Evolutionary conservation across 345 rosid species (phyloP), one percentile per base, ranked within the genome.

Genomic region (Populus tremula): DNA sequence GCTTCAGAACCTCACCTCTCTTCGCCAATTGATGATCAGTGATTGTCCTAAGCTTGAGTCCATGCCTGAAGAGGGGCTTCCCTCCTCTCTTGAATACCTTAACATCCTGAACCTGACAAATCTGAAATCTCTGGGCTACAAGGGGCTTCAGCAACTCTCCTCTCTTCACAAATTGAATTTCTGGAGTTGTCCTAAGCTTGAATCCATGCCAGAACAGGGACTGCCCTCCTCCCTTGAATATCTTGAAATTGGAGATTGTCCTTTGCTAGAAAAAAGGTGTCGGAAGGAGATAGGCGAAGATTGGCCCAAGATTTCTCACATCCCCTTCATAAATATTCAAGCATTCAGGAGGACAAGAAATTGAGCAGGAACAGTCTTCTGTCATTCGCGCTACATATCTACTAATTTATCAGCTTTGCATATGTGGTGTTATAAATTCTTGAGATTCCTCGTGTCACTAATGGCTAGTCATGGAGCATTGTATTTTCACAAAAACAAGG

Each of bases 31-130:
- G n/a, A 53, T 8, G 8, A 53, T 53, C 59, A 0, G 21, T 5
- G 8, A 50, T 10, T 78, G 76, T 39, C 72, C 39, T n/a, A 64
- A 65, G 54, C 72, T 78, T 0, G 47, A 70, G 47, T 78, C n/a
- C 59, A 53, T 53, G 8, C 21, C n/a, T 2, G 59, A 53, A 6
- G n/a, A 20, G 59, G n/a, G n/a, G 10, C 59, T 53, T 0, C 59
- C 59, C n/a, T 53, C 59, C 59, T 53, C 23, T n/a, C 1, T 53
- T 53, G n/a, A 53, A 53, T 18, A 20, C 59, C 59, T 53, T 53
- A 8, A 53, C 7, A 8, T 53, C 59, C 7, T 20, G 59, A 6
- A 21, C 7, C n/a, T 53, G 3, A 21, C 20, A 53, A 6, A 21
- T 20, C 23, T 53, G 10, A n/a, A 53, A 21, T 53, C 36, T 33